These are phyloP conservation scores for Fagopyrum homotropicum DNA, from an alignment of 148 eudicot genomes.

Conservation along the genomic window DNA sequence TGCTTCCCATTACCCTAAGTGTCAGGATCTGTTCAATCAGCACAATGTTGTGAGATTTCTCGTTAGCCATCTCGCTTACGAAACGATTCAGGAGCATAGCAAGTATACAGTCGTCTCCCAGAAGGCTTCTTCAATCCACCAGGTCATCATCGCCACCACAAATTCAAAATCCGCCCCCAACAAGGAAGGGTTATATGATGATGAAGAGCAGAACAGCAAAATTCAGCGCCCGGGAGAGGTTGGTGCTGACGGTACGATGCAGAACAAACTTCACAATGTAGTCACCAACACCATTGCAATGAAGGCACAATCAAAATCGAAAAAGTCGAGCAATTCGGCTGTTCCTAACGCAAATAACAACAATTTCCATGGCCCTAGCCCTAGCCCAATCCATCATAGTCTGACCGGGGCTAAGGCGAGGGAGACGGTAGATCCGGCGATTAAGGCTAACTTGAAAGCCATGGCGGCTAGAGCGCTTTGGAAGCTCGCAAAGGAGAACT, in stretches of 20 bases:
- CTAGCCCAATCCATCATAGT: conserved; percentile 12
- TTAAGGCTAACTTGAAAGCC: conserved; percentile 69
- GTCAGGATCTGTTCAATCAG: conserved; percentile 74
- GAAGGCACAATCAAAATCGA: background rate
- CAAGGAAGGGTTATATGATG: conserved; percentile 20
- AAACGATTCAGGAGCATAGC: conserved; percentile 77
- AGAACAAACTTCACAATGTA: conserved; percentile 37
- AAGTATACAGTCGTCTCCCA: conserved; percentile 46
- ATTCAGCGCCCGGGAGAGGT: conserved; percentile 45
- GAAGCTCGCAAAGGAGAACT: conserved; percentile 62
- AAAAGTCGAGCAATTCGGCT: no score
- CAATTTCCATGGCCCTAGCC: conserved; percentile 17
- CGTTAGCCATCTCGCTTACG: conserved; percentile 79
- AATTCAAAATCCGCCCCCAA: background rate
- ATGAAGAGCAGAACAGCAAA: conserved; percentile 33
- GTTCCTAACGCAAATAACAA: no score
- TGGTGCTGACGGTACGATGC: no score
- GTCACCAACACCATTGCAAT: conserved; percentile 27
- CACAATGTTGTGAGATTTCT: conserved; percentile 59
- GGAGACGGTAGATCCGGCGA: conserved; percentile 65
- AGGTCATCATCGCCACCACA: conserved; percentile 45
- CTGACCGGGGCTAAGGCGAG: conserved; percentile 35
- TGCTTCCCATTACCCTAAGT: conserved; percentile 45
- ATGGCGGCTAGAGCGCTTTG: conserved; percentile 86
- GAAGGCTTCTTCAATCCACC: conserved; percentile 25